phyloP scores from a whole-genome alignment of 768 basidiomycete species.

The Pleurotus tuoliensis region DNA sequence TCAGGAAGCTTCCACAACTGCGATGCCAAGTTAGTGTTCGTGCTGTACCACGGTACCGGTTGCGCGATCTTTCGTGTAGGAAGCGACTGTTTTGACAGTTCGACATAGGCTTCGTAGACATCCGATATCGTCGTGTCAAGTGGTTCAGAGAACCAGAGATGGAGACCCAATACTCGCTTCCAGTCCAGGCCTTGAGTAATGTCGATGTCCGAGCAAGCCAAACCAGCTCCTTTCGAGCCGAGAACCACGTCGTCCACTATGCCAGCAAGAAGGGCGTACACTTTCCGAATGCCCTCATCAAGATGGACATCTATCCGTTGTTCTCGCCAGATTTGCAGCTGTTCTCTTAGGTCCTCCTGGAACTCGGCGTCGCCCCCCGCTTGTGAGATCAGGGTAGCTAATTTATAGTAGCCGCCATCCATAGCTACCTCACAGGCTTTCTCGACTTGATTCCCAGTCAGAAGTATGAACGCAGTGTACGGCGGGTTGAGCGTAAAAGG shows the following conservation, averaged over 20 bases:
- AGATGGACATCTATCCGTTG: conserved; percentile 71
- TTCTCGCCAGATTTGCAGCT: conserved; percentile 80
- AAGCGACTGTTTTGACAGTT: conserved; percentile 31
- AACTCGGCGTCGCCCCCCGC: conserved; percentile 76
- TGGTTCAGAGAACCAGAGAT: conserved; percentile 82
- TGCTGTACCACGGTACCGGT: conserved; percentile 59
- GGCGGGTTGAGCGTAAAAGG: conserved; percentile 40
- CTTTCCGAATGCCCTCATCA: conserved; percentile 61
- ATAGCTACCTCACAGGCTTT: conserved; percentile 73
- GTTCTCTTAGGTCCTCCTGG: conserved; percentile 65
- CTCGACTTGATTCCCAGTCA: conserved; percentile 87
- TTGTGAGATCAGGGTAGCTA: conserved; percentile 88
- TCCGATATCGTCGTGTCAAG: conserved; percentile 69
- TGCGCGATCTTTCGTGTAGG: conserved; percentile 37
- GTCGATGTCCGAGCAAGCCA: conserved; percentile 50
- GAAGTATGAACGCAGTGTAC: conserved; percentile 63
- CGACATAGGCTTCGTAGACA: conserved; percentile 61
- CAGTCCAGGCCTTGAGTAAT: conserved; percentile 81
- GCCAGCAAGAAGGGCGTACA: conserved; percentile 85
- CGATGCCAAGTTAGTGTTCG: conserved; percentile 18
- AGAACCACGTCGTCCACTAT: conserved; percentile 53
- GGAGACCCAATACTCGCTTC: conserved; percentile 89
- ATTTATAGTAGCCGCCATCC: conserved; percentile 73
- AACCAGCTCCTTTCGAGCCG: conserved; percentile 47
- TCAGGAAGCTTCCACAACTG: conserved; percentile 39